Conservation (phyloP, 148 eudicot species). For the Rhododendron vialii region DNA sequence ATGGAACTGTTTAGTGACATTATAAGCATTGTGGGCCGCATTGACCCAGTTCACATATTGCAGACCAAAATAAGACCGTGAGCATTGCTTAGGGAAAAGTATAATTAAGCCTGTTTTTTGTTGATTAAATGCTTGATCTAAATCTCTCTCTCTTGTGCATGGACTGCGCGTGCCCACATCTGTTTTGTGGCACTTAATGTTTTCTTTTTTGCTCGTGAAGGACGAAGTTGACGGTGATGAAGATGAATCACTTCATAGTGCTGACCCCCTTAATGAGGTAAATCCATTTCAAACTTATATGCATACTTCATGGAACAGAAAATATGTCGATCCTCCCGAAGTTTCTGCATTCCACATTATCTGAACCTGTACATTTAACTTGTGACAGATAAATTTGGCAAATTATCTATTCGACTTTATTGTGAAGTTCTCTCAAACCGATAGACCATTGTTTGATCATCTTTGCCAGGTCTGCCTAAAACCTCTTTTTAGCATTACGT, state of each 20-base stretch:
- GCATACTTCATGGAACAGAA: background rate
- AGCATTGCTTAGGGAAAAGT: background rate
- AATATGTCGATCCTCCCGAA: background rate
- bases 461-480: slow-evolving; percentile 60
- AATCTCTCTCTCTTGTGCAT: background rate
- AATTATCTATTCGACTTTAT: slow-evolving; percentile 66
- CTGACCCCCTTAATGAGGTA: slow-evolving; percentile 91
- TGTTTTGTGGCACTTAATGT: background rate
- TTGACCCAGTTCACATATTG: background rate
- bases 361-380: background rate
- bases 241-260: slow-evolving; percentile 58
- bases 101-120: background rate
- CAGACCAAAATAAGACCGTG: background rate
- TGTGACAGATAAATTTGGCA: slow-evolving; percentile 74
- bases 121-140: background rate
- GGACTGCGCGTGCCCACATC: background rate
- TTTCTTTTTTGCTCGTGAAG: slow-evolving; percentile 21
- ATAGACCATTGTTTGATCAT: slow-evolving; percentile 55
- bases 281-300: background rate
- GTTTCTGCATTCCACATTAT: background rate
- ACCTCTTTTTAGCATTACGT: background rate
- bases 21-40: background rate
- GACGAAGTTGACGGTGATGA: slow-evolving; percentile 62
- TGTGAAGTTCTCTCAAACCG: slow-evolving; percentile 57
- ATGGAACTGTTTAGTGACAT: background rate